phyloP scores from a whole-genome alignment of 1,139 yeast genomes.

The Candida sp. region DNA sequence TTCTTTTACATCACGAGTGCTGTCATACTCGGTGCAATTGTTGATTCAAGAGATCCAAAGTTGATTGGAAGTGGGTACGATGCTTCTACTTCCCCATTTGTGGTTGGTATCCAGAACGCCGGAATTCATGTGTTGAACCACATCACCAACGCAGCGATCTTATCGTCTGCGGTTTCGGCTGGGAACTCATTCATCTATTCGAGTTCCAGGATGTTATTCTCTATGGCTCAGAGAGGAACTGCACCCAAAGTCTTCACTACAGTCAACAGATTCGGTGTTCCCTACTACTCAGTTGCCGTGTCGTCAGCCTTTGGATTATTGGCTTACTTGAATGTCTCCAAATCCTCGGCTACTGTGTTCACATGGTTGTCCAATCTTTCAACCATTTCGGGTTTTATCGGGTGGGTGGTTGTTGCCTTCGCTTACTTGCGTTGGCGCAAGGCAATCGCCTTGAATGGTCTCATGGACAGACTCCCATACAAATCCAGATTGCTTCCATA shows the following conservation, averaged over 20 bases:
- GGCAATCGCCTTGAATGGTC: constrained; percentile 45
- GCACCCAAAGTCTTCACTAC: constrained; percentile 62
- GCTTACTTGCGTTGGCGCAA: constrained; percentile 59
- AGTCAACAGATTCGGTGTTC: constrained; percentile 71
- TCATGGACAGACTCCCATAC: constrained; percentile 52
- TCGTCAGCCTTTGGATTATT: constrained; percentile 43
- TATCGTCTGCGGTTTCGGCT: constrained; percentile 73
- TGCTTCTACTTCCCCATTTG: constrained; percentile 57
- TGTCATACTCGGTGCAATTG: constrained; percentile 53
- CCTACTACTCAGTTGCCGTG: constrained; percentile 49
- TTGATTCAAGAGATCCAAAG: constrained; percentile 39
- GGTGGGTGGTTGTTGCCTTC: constrained; percentile 60
- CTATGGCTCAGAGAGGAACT: constrained; percentile 62
- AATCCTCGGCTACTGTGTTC: constrained; percentile 59
- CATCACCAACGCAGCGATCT: constrained; percentile 68
- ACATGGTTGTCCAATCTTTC: constrained; percentile 72
- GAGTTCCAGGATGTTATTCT: constrained; percentile 69
- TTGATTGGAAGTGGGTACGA: constrained; percentile 36
- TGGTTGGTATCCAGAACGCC: constrained; percentile 58
- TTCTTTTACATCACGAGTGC: constrained; percentile 47
- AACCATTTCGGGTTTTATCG: constrained; percentile 69
- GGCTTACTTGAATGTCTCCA: constrained; percentile 65
- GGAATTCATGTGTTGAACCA: constrained; percentile 65
- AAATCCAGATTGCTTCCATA: constrained; percentile 53
- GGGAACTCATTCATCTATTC: constrained; percentile 70